Base-by-base conservation (phyloP, 495 filamentous ascomycete genomes). In the Podospora australis region DNA sequence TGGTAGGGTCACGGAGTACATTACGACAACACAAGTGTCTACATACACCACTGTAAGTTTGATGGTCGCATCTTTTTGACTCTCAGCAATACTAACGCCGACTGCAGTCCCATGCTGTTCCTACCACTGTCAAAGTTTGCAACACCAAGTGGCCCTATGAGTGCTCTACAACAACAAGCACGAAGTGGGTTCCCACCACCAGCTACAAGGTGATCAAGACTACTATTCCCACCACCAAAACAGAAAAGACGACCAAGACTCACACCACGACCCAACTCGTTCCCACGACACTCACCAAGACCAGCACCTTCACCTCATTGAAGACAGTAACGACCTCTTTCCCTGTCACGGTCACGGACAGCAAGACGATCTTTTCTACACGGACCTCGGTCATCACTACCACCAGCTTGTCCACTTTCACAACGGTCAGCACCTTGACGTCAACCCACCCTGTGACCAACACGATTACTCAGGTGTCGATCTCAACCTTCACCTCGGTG, bases 341-440 rank as follows among this genome's bases (percentile, higher is more conserved):
- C 35, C 50, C 56, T 0, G 34, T 50, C 7, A 67, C 64, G 0
- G 52, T 57, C 3, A 60, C 46, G n/a, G 45, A 58, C 38, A 55
- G 52, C 40, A 59, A 53, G 10, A 68, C 65, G 9, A 52, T 57
- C 22, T 62, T 39, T 25, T 52, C 50, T 23, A 56, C 56, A 19
- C 23, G 48, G 34, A 50, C 49, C 19, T 46, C 46, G 8, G 47
- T 53, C 25, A 28, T 55, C 13, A 56, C 54, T 16, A 54, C 63
- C 10, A 66, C 55, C 38, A 55, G 32, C 30, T 29, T 56, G 7
- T 44, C 39, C 17, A 30, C 45, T 1, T 63, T 54, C n/a, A 65
- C 58, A 7, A 56, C 63, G 19, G 59, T 54, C 16, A 46, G 49
- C 35, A 56, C 61, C 14, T 59, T 48, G 29, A 58, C 61, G 6